Evolutionary conservation across 164 flowering plant genomes (phyloP).

Genomic region (Sextonia rubra): DNA sequence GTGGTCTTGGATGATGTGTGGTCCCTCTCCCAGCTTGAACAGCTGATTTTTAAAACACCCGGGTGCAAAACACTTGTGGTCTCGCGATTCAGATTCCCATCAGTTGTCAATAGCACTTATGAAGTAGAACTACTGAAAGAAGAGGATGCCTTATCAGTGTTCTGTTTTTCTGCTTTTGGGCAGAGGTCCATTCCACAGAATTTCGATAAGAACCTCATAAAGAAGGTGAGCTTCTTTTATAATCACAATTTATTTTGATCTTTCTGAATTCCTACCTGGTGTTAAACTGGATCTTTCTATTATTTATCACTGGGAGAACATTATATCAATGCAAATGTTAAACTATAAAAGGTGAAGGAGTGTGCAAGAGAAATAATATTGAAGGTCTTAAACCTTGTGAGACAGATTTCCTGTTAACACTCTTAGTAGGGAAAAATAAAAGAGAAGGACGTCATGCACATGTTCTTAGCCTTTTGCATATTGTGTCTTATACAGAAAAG

Average conservation of each 20-base stretch:
- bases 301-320: not conserved
- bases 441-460: too few relatives aligned
- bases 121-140: slow-evolving; percentile 54
- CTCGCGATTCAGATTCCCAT: slow-evolving; percentile 32
- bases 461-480: too few relatives aligned
- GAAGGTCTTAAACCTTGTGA: not conserved
- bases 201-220: slow-evolving; percentile 42
- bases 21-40: slow-evolving; percentile 45
- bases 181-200: slow-evolving; percentile 39
- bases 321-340: not conserved
- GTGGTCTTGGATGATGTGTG: slow-evolving; percentile 76
- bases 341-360: not conserved
- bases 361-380: not conserved
- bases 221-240: slow-evolving; percentile 42
- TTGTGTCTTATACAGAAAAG: too few relatives aligned
- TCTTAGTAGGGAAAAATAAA: too few relatives aligned
- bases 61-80: slow-evolving; percentile 71
- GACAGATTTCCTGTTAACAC: too few relatives aligned
- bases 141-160: slow-evolving; percentile 53
- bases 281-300: not conserved
- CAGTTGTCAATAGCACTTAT: slow-evolving; percentile 24
- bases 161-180: slow-evolving; percentile 62
- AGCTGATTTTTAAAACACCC: slow-evolving; percentile 39
- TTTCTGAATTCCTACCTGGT: not conserved
- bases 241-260: not conserved